Evolutionary conservation across 2,329 filamentous ascomycete species (phyloP).

Genomic region (Sporothrix sp.): DNA sequence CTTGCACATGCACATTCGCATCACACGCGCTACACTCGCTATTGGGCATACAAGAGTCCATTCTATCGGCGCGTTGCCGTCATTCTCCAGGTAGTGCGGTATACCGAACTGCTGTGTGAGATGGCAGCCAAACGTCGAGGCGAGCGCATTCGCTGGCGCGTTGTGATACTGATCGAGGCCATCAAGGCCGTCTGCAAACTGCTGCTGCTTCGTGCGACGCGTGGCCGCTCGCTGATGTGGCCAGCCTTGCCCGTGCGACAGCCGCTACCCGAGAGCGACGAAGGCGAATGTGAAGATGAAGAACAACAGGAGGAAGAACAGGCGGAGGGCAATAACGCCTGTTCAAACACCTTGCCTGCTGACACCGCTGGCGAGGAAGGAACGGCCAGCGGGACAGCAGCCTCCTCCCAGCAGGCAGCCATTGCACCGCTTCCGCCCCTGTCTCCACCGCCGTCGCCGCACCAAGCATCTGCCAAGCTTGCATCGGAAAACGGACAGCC

Average conservation of each 20-base stretch:
- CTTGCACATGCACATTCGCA: slow-evolving; percentile 19
- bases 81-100: slow-evolving; percentile 80
- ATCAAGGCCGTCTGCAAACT: slow-evolving; percentile 80
- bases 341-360: too few species aligned
- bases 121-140: slow-evolving; percentile 87
- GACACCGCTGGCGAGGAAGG: background rate
- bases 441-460: slow-evolving; percentile 17
- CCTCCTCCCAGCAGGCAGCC: background rate
- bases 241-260: slow-evolving; percentile 83
- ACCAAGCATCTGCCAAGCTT: background rate
- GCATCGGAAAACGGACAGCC: background rate
- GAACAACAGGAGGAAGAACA: slow-evolving; percentile 37
- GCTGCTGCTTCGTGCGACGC: slow-evolving; percentile 70
- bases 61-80: slow-evolving; percentile 76
- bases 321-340: slow-evolving; percentile 21
- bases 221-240: slow-evolving; percentile 69
- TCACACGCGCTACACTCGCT: slow-evolving; percentile 57
- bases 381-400: background rate
- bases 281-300: slow-evolving; percentile 45
- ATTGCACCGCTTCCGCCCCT: slow-evolving; percentile 13
- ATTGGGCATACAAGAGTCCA: slow-evolving; percentile 52
- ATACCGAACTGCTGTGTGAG: slow-evolving; percentile 93
- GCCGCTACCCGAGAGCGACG: slow-evolving; percentile 53
- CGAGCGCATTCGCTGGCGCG: slow-evolving; percentile 73
- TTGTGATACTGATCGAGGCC: slow-evolving; percentile 74